Conservation (phyloP, 2,329 filamentous ascomycete species). For the Colletotrichum siamense region DNA sequence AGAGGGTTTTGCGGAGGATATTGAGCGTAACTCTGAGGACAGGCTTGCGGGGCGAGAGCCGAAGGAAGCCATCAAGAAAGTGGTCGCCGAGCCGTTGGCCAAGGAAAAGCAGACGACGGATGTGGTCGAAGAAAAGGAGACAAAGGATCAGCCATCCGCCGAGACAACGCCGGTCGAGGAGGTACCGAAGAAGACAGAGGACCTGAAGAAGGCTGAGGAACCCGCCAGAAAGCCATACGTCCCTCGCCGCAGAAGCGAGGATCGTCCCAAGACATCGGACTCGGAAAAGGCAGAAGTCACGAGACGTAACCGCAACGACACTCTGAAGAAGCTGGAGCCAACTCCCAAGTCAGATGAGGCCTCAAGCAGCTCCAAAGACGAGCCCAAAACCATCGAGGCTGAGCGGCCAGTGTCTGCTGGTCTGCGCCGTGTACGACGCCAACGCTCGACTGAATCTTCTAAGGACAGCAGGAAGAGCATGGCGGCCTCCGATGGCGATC, state of each 20-base stretch:
- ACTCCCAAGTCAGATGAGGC: background rate
- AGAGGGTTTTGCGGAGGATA: background rate
- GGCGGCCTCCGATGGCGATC: slow-evolving; percentile 54
- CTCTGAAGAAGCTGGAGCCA: background rate
- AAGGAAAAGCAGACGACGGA: background rate
- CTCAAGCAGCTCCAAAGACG: background rate
- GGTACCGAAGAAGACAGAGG: background rate
- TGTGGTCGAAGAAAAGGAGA: background rate
- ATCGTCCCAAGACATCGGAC: background rate
- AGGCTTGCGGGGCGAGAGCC: background rate
- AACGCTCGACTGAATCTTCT: slow-evolving; percentile 50
- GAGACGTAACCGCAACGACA: background rate
- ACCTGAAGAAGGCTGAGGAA: background rate
- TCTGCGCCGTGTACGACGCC: slow-evolving; percentile 44
- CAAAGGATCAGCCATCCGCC: background rate
- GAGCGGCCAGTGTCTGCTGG: slow-evolving; percentile 39
- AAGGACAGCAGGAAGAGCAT: slow-evolving; percentile 54
- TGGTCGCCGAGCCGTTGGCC: background rate
- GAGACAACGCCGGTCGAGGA: background rate
- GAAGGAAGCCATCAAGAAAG: background rate
- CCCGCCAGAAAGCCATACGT: background rate
- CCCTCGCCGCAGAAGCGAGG: background rate
- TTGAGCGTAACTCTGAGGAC: background rate
- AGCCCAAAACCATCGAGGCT: slow-evolving; percentile 17
- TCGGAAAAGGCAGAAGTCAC: background rate